Conservation (phyloP, 768 basidiomycete species). For the Sarcodon sp. region DNA sequence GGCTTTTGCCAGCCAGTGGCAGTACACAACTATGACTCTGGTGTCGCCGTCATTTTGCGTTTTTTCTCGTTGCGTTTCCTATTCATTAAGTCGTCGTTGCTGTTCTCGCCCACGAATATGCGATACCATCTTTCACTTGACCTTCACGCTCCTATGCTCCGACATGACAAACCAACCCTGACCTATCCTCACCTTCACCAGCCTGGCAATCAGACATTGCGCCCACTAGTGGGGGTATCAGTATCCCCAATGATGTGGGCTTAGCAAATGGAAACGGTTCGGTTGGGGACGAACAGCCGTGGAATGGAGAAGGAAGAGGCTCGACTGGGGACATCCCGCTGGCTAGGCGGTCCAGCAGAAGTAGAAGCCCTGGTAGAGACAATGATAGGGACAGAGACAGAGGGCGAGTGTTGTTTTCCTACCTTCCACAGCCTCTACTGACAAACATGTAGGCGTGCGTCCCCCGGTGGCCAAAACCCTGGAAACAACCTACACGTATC, state of each 20-base stretch:
- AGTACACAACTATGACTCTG: no score
- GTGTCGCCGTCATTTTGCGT: slow-evolving; percentile 1
- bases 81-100: slow-evolving; percentile 10
- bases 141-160: slow-evolving; percentile 17
- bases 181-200: slow-evolving; percentile 31
- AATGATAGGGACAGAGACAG: slow-evolving; percentile 20
- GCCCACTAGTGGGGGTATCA: slow-evolving; percentile 42
- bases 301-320: slow-evolving; percentile 31
- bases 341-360: slow-evolving; percentile 61
- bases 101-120: slow-evolving; percentile 10
- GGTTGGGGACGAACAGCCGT: slow-evolving; percentile 42
- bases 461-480: slow-evolving; percentile 32
- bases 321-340: slow-evolving; percentile 33
- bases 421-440: neutral
- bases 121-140: slow-evolving; percentile 10
- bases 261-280: slow-evolving; percentile 32
- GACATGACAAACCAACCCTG: slow-evolving; percentile 28
- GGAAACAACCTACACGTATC: slow-evolving; percentile 60
- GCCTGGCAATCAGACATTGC: slow-evolving; percentile 83
- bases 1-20: no score
- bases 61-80: slow-evolving; percentile 2
- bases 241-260: slow-evolving; percentile 47
- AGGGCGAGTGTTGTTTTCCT: slow-evolving; percentile 29
- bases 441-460: slow-evolving; percentile 3
- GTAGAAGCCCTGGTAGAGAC: slow-evolving; percentile 49